These are phyloP conservation scores for Rhododendron henanense DNA, from an alignment of 148 eudicot species.

Conservation along the genomic window DNA sequence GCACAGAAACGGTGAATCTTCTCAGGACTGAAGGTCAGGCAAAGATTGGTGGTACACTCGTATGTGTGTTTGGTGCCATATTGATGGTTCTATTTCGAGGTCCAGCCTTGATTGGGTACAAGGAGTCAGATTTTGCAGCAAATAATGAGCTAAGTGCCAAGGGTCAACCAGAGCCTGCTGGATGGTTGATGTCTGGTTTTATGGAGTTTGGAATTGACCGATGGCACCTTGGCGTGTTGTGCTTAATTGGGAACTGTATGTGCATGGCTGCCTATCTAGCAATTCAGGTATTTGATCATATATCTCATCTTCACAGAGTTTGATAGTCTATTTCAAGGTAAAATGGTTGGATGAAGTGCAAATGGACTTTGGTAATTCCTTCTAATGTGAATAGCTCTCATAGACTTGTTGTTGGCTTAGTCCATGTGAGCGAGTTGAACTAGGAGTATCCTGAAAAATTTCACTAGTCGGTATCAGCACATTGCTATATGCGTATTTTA, in stretches of 20 bases:
- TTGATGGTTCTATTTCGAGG: constrained; percentile 87
- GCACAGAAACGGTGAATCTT: constrained; percentile 92
- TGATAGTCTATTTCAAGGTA: not conserved
- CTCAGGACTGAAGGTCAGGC: constrained; percentile 67
- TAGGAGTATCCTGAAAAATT: not conserved
- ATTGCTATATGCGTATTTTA: not conserved
- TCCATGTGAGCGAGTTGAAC: not conserved
- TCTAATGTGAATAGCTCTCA: too few species aligned
- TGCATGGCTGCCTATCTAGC: constrained; percentile 94
- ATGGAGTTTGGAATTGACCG: constrained; percentile 59
- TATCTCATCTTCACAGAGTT: not conserved
- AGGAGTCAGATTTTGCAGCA: constrained; percentile 35
- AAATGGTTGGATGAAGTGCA: not conserved
- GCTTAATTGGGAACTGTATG: constrained; percentile 90
- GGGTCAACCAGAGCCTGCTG: constrained; percentile 82
- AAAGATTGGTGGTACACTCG: constrained; percentile 79
- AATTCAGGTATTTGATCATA: constrained; percentile 57
- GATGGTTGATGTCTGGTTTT: constrained; percentile 58
- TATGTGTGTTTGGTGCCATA: constrained; percentile 85
- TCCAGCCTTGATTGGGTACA: constrained; percentile 61
- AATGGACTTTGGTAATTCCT: not conserved
- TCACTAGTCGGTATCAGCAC: not conserved
- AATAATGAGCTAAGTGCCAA: constrained; percentile 54
- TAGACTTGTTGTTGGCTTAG: not conserved
- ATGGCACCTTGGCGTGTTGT: constrained; percentile 84